Base-by-base conservation (phyloP, 352 stramenopile species). In the Globisporangium viniferum region DNA sequence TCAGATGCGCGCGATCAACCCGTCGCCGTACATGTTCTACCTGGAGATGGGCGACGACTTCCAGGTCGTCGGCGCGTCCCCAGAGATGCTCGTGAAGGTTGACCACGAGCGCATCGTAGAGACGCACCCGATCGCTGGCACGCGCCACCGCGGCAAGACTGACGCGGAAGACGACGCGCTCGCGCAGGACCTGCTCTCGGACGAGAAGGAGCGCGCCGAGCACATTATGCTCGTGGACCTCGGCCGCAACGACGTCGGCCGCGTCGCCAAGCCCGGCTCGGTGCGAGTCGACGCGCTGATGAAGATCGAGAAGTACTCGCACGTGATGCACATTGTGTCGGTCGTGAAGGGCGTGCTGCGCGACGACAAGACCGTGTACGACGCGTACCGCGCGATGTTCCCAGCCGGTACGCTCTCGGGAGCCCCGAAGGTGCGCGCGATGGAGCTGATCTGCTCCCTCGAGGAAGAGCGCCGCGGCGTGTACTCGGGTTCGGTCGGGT, bases 191-290 rank as follows among this genome's bases (percentile, higher is more conserved):
- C 73, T 97, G 59, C 78, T 97, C 2, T 71, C 79, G 2, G 90
- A 96, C 69, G 81, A 94, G 73, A 97, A 97, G 71, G 91, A 97
- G 69, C 90, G 89, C 49, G 86, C 90, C 8, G 91, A 97, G 65
- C 91, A 97, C 81, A 94, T 97, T 63, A 97, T 97, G 91, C 80
- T 97, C 9, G 90, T 97, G 51, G 91, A 97, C 69, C 69, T 97
- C 6, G 91, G 91, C 5, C 87, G 91, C 41, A 97, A 97, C 63
- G 91, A 97, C 63, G 81, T 97, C 22, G 91, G 91, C 8, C 87
- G 90, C 22, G 91, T 97, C 20, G 87, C 87, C 39, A 87, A 80
- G 68, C 88, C 90, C 2, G 90, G 90, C 10, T 81, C 86, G 1
- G 90, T 97, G 39, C 84, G 80, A 8, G 88, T 97, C 29, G 87